Conservation (phyloP, 768 basidiomycete species). For the Auricularia sp. region DNA sequence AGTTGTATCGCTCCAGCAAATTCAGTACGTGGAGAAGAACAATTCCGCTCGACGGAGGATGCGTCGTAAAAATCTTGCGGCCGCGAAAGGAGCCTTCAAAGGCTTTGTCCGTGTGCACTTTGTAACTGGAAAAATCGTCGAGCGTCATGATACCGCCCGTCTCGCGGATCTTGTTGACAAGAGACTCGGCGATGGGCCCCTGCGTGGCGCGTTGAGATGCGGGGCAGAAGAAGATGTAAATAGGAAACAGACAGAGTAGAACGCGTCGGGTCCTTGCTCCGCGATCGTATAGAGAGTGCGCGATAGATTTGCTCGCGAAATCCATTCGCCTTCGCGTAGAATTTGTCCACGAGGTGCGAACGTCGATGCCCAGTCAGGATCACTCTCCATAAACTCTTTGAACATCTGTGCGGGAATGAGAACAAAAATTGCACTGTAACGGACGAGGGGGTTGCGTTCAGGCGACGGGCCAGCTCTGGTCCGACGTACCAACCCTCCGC, state of each 20-base stretch:
- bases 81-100: constrained; percentile 68
- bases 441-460: constrained; percentile 39
- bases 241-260: constrained; percentile 53
- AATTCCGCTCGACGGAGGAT: constrained; percentile 79
- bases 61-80: constrained; percentile 72
- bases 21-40: constrained; percentile 92
- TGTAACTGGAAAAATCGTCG: constrained; percentile 63
- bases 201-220: constrained; percentile 14
- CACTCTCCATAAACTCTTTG: constrained; percentile 41
- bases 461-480: constrained; percentile 60
- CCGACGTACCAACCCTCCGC: constrained; percentile 76
- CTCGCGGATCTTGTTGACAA: constrained; percentile 56
- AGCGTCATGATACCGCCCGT: constrained; percentile 75
- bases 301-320: constrained; percentile 65
- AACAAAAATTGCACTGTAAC: constrained; percentile 25
- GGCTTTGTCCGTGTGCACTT: constrained; percentile 58
- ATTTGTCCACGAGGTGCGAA: constrained; percentile 72
- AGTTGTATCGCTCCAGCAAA: constrained; percentile 63
- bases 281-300: constrained; percentile 68
- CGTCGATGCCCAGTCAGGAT: constrained; percentile 69
- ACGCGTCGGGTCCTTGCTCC: constrained; percentile 62
- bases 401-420: constrained; percentile 7
- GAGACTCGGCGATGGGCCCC: constrained; percentile 73
- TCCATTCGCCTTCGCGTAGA: constrained; percentile 62
- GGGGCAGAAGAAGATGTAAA: constrained; percentile 8